Conservation (phyloP, 2,329 filamentous ascomycete genomes). For the Neodidymelliopsis sp. region DNA sequence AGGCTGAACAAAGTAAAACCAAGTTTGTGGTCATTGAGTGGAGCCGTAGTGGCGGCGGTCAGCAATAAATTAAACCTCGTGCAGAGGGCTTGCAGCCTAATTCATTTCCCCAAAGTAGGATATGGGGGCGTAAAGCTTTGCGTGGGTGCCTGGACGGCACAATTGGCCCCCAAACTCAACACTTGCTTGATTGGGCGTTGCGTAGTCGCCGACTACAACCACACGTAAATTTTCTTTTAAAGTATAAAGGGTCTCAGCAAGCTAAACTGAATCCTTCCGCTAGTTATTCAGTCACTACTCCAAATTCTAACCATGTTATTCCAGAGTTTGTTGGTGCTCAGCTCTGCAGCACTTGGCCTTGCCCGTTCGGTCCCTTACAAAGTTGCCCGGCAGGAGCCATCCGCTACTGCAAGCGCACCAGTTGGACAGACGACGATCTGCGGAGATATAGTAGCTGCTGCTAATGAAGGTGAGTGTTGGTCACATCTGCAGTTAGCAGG, state of each 20-base stretch:
- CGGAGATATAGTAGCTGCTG: constrained; percentile 20
- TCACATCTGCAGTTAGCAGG: too few relatives aligned
- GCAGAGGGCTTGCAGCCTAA: neutral
- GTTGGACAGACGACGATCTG: constrained; percentile 19
- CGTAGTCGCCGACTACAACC: neutral
- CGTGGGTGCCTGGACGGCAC: constrained; percentile 2
- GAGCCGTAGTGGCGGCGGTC: neutral
- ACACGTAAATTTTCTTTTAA: neutral
- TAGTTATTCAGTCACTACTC: neutral
- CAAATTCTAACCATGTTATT: neutral
- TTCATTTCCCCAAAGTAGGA: neutral
- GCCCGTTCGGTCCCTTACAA: constrained; percentile 15
- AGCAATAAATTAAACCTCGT: neutral
- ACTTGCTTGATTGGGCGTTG: neutral
- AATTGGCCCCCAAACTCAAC: constrained; percentile 1
- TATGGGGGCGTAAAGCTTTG: neutral
- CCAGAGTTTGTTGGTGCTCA: neutral
- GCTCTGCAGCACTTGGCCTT: constrained; percentile 4
- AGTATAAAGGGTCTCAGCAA: neutral
- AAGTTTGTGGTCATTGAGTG: neutral
- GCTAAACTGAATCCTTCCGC: neutral
- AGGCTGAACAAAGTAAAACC: too few relatives aligned
- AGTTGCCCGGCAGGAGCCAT: constrained; percentile 19
- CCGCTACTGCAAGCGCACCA: constrained; percentile 15
- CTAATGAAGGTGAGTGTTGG: constrained; percentile 20